Conservation (phyloP, 75 land plant species). For the Isoetes taiwanensis region DNA sequence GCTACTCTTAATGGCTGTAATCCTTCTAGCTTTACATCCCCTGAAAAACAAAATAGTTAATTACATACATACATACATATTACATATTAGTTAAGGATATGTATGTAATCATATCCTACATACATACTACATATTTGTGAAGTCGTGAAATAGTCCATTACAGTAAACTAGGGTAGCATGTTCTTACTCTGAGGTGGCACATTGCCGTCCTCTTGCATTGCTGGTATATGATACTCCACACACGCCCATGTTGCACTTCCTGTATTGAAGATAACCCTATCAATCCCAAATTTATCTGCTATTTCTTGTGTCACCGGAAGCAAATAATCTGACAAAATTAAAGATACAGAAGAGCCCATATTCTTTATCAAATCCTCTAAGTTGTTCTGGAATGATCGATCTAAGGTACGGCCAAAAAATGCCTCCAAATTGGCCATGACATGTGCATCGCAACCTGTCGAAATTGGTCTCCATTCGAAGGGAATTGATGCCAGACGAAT, state of each 20-base stretch:
- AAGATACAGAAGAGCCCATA: neutral
- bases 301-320: neutral
- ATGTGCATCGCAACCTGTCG: conserved; percentile 1
- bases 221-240: neutral
- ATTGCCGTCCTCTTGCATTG: neutral
- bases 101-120: neutral
- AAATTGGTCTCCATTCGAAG: neutral
- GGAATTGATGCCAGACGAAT: neutral
- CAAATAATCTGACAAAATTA: neutral
- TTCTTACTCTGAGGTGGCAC: neutral
- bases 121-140: neutral
- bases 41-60: neutral
- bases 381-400: neutral
- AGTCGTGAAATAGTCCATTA: too few species aligned
- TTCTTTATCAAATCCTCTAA: neutral
- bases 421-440: neutral
- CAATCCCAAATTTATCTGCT: neutral
- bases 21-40: neutral
- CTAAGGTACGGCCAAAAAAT: neutral
- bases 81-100: too few species aligned
- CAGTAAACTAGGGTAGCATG: too few species aligned
- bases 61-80: too few species aligned
- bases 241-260: neutral
- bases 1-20: neutral
- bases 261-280: neutral